Conservation (phyloP, 1,284 basidiomycete species). For the Cryptococcus depauperatus region DNA sequence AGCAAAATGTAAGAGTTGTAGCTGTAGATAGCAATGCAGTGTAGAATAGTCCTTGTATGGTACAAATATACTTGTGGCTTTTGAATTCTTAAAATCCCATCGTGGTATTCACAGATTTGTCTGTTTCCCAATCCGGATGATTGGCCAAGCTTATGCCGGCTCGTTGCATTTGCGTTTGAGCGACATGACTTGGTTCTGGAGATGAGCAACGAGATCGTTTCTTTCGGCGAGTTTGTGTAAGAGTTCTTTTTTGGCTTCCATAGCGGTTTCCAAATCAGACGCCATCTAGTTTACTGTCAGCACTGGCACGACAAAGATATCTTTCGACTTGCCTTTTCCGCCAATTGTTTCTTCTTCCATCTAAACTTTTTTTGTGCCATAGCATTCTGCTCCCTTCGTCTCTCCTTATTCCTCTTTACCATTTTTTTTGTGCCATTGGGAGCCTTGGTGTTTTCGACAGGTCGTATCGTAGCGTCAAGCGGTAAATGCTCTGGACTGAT, state of each 20-base stretch:
- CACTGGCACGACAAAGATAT: not conserved
- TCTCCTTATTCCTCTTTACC: conserved; percentile 17
- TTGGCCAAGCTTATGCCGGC: too few relatives aligned
- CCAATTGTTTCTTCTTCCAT: conserved; percentile 27
- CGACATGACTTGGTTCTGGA: conserved; percentile 4
- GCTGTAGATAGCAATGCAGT: too few relatives aligned
- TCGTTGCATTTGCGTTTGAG: conserved; percentile 1
- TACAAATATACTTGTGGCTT: too few relatives aligned
- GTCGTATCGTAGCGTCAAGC: too few relatives aligned
- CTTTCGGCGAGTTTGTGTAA: conserved; percentile 6
- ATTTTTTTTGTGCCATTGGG: too few relatives aligned
- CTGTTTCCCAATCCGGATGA: too few relatives aligned
- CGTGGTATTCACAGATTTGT: too few relatives aligned
- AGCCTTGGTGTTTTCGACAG: too few relatives aligned
- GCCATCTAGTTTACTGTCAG: conserved; percentile 8
- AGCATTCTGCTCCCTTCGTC: conserved; percentile 29
- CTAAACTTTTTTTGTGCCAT: conserved; percentile 31
- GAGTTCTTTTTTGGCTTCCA: conserved; percentile 4
- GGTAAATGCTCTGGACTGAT: too few relatives aligned
- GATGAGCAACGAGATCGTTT: conserved; percentile 3
- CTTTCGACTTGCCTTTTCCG: conserved; percentile 18
- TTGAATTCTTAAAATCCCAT: too few relatives aligned
- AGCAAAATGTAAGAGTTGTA: too few relatives aligned
- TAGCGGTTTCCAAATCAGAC: conserved; percentile 8
- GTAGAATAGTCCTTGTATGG: too few relatives aligned